phyloP scores from a whole-genome alignment of 495 filamentous ascomycete genomes.

The Aspergillus mulundensis region DNA sequence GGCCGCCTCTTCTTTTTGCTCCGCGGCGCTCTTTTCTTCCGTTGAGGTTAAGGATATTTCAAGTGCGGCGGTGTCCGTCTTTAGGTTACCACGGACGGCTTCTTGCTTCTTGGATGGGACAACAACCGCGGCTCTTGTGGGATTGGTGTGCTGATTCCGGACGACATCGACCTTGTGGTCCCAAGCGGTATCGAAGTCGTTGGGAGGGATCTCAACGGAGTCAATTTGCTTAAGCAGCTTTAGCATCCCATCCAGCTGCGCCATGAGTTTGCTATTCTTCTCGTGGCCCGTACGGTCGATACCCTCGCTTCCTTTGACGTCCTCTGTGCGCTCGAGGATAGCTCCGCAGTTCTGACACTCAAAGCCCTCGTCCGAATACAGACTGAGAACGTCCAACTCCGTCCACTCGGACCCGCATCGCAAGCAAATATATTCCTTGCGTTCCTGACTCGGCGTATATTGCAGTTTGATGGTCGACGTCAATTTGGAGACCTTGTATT shows the following conservation, averaged over 20 bases:
- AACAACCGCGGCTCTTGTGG: constrained; percentile 41
- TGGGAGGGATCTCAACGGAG: constrained; percentile 72
- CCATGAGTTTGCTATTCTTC: constrained; percentile 79
- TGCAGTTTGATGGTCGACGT: constrained; percentile 79
- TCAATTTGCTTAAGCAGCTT: constrained; percentile 86
- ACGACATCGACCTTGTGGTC: constrained; percentile 47
- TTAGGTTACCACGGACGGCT: constrained; percentile 65
- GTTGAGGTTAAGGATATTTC: constrained; percentile 72
- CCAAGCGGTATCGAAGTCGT: constrained; percentile 78
- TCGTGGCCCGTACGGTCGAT: constrained; percentile 69
- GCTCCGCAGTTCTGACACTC: constrained; percentile 77
- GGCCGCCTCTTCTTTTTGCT: constrained; percentile 65
- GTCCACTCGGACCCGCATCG: constrained; percentile 79
- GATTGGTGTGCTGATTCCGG: constrained; percentile 54
- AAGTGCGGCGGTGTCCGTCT: constrained; percentile 65
- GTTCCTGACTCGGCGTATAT: constrained; percentile 73
- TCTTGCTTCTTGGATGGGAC: constrained; percentile 50
- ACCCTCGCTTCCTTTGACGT: constrained; percentile 56
- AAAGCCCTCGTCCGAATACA: constrained; percentile 62
- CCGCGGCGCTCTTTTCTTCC: constrained; percentile 69
- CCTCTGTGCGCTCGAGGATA: constrained; percentile 60
- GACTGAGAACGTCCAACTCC: constrained; percentile 76
- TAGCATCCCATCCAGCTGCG: constrained; percentile 79
- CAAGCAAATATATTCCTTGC: constrained; percentile 86
- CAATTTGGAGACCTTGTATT: constrained; percentile 82